Percentiles rank a stretch among this genome's conserved stretches.
These are phyloP conservation scores for Euryodendron excelsum DNA, from an alignment of 148 eudicot species.

Conservation along the genomic window DNA sequence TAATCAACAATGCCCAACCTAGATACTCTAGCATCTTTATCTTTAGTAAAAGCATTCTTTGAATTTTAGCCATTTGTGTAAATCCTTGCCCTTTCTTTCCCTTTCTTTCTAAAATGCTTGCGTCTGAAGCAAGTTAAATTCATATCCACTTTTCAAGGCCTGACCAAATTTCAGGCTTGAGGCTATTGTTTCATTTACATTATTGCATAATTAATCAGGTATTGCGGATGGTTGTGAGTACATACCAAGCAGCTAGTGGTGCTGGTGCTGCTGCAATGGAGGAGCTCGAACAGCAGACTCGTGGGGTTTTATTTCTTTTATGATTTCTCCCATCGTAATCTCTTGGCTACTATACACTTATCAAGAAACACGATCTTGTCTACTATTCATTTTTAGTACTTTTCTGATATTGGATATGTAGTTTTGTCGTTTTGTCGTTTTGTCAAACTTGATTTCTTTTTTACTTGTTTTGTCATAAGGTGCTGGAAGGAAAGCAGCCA, in stretches of 20 bases:
- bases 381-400: not conserved
- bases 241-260: conserved; percentile 98
- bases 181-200: not conserved
- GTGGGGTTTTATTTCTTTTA: conserved; percentile 61
- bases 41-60: no score
- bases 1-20: not conserved
- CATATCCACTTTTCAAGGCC: not conserved
- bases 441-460: conserved; percentile 5
- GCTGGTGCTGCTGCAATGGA: conserved; percentile 99
- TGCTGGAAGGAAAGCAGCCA: conserved; percentile 80
- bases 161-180: not conserved
- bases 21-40: no score
- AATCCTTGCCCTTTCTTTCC: not conserved
- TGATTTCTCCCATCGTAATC: not conserved
- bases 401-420: not conserved
- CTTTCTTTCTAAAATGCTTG: not conserved
- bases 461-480: conserved; percentile 32
- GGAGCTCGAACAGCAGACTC: conserved; percentile 88
- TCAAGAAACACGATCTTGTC: no score
- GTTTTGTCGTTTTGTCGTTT: not conserved
- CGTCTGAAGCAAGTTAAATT: not conserved
- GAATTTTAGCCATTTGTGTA: no score
- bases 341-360: no score
- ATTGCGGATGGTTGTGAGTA: conserved; percentile 86
- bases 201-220: conserved; percentile 36